Evolutionary conservation across 2,329 filamentous ascomycete genomes (phyloP), one percentile per base, ranked within the genome.

Genomic region (Epichloe gansuensis): DNA sequence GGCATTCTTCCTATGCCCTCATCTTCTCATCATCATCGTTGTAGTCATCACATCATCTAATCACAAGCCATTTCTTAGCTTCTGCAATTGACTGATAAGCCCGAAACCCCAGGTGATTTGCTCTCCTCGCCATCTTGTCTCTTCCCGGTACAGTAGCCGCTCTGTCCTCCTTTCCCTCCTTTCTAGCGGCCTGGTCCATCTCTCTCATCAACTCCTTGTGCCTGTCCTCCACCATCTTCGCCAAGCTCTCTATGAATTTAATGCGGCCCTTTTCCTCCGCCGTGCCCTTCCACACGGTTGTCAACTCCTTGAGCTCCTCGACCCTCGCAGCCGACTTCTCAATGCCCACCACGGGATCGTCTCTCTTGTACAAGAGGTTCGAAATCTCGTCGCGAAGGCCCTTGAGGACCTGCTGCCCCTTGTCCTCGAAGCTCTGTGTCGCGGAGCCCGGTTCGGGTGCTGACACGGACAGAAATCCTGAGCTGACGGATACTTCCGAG

Each of bases 261-360:
- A 72, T 72, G 51, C 93, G 76, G 5, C 89, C 88, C 69, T 88
- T 94, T 67, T 97, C 93, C 70, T 98, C 93, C 0, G 88, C 86
- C 2, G 93, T 96, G n/a, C 90, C 90, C 65, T 86, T 91, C 91
- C 93, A 98, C 23, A 98, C 83, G n/a, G 71, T 71, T 4, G 82
- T 81, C 57, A 97, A 70, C 56, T 83, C 78, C 62, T 89, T 84
- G 52, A 97, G 75, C 63, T 87, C 82, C 62, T 89, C 84, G 13
- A 97, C 83, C 45, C 88, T 75, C 52, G 77, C 76, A 12, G 80
- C 80, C 0, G 93, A 93, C 53, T 83, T 82, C 57, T 88, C 83
- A 8, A 93, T 74, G 15, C 87, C 88, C 45, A 76, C 75, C 12
- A 83, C 73, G 0, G 81, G 77, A 45, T 85, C 82, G 1, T 75